Evolutionary conservation across 305 asterid genomes (phyloP).

Genomic region (Fraxinus xanthoxyloides): DNA sequence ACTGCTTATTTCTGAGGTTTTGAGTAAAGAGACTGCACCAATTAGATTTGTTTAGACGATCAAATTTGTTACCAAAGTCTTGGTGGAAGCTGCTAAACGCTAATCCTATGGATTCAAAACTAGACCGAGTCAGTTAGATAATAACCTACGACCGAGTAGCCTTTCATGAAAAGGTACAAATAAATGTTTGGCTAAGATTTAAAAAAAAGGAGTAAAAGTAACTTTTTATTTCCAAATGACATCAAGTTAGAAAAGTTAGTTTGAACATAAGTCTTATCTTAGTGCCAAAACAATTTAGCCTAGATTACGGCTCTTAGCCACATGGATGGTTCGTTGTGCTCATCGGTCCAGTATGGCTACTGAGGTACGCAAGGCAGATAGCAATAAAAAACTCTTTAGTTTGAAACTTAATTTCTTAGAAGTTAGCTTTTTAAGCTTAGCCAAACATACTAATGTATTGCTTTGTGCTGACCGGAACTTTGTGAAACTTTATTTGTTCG

Average conservation of each 20-base stretch:
- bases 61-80: not conserved
- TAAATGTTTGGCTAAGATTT: not conserved
- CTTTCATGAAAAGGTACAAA: conserved; percentile 7
- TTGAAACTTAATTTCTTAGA: not conserved
- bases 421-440: not conserved
- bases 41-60: not conserved
- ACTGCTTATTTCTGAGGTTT: not conserved
- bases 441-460: not conserved
- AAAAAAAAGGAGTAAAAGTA: not conserved
- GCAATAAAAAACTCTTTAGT: not conserved
- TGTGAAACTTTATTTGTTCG: not conserved
- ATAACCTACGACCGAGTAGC: not conserved
- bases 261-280: not conserved
- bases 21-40: not conserved
- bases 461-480: not conserved
- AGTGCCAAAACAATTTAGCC: not conserved
- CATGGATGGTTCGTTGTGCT: not conserved
- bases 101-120: conserved; percentile 2
- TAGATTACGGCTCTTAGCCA: not conserved
- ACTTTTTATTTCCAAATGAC: not conserved
- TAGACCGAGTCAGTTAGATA: not conserved
- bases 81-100: not conserved
- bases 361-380: not conserved
- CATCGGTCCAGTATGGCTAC: not conserved
- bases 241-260: not conserved